Base-by-base conservation (phyloP, 73 alveolate genomes). In the Tetrahymena borealis region DNA sequence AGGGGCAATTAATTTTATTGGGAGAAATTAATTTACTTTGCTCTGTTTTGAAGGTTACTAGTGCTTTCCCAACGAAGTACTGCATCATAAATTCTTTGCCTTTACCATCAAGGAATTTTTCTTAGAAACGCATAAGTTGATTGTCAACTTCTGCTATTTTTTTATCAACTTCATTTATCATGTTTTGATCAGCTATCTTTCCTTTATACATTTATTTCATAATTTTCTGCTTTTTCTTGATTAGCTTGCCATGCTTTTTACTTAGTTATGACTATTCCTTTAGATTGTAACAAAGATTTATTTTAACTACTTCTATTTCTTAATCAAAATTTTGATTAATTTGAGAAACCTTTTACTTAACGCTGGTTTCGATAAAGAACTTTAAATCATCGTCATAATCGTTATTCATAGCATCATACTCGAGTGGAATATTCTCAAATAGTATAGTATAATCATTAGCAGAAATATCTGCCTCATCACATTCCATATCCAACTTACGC, bases 71-170 rank as follows among this genome's bases (percentile, higher is more conserved):
- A 18, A 35, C 28, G 28, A 60, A 60, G 10, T 60, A 60, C 28
- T 60, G 85, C 85, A 24, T 60, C 85, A 60, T 60, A n/a, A 60
- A 60, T 60, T 60, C 85, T 60, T 60, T 60, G 85, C 85, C 85
- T 60, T 60, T 60, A 60, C 85, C 85, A 60, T 60, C 85, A 24
- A 1, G n/a, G 28, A 60, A 60, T 60, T 60, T 60, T 4, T 13
- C 85, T 60, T 60, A 20, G 28, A 60, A 60, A 24, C 85, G n/a
- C 31, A 20, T 24, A 60, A 60, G n/a, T 60, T 60, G 28, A 18
- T 60, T 35, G 28, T 60, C 85, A 4, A 60, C n/a, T 24, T 60
- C 37, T 2, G 33, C 35, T 5, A 60, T 60, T 60, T 60, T 60
- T 60, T 60, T 60, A 9, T 60, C 28, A 1, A n/a, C 28, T 0